Percentiles rank a stretch among this genome's conserved stretches.
These are phyloP conservation scores for Cylindrotheca fusiformis DNA, from an alignment of 108 stramenopile species.

Conservation along the genomic window DNA sequence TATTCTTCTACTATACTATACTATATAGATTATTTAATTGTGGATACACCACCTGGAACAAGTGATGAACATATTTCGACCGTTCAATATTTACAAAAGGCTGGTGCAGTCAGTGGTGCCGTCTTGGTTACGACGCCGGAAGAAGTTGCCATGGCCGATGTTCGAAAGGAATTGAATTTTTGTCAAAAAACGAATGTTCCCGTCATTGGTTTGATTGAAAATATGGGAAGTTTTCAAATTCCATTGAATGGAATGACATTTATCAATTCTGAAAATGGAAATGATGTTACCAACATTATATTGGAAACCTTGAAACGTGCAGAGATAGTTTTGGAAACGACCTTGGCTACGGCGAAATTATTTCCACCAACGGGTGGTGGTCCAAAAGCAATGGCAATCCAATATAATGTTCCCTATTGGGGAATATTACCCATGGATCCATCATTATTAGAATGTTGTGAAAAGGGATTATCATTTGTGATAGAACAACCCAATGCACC, in stretches of 20 bases:
- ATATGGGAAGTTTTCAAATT: constrained; percentile 88
- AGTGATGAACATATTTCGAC: constrained; percentile 99
- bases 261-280: constrained; percentile 9
- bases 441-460: constrained; percentile 88
- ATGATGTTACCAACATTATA: constrained; percentile 64
- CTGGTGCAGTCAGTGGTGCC: constrained; percentile 73
- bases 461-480: constrained; percentile 81
- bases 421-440: constrained; percentile 95
- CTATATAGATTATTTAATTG: constrained; percentile 96
- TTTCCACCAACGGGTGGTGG: constrained; percentile 66
- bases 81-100: constrained; percentile 94
- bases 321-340: constrained; percentile 71
- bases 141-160: constrained; percentile 97
- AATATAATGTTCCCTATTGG: constrained; percentile 88
- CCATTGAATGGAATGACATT: constrained; percentile 64
- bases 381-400: constrained; percentile 85
- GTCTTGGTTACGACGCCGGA: constrained; percentile 98
- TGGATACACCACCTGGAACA: constrained; percentile 99
- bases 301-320: constrained; percentile 50
- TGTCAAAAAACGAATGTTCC: constrained; percentile 93
- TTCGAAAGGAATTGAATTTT: constrained; percentile 98
- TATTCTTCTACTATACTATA: no score
- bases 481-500: constrained; percentile 50
- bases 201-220: constrained; percentile 97
- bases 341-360: constrained; percentile 56